Evolutionary conservation across 306 rosid species (phyloP).

Genomic region (Senna tora): DNA sequence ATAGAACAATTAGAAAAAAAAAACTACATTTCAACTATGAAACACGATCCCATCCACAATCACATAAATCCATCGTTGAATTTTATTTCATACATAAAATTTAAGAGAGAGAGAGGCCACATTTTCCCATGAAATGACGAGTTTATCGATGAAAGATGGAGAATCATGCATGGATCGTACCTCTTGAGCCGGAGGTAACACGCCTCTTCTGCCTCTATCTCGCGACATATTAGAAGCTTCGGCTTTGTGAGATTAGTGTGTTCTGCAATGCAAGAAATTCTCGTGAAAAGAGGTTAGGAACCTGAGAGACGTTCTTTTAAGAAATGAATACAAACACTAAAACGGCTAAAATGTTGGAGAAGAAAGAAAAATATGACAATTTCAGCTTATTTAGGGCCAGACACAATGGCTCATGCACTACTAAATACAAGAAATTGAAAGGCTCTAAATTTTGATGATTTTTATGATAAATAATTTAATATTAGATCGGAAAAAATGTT

Average conservation of each 20-base stretch:
- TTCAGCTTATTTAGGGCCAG: background rate
- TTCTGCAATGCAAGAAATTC: constrained; percentile 23
- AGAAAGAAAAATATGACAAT: background rate
- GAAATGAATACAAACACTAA: background rate
- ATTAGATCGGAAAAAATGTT: no score
- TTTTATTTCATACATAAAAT: background rate
- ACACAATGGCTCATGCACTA: background rate
- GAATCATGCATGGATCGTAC: constrained; percentile 28
- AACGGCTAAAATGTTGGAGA: background rate
- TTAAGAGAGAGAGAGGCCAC: background rate
- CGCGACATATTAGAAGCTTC: constrained; percentile 53
- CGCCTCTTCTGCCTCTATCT: constrained; percentile 61
- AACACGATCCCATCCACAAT: background rate
- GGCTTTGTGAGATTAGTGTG: background rate
- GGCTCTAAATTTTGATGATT: background rate
- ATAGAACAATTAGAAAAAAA: background rate
- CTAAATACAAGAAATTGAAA: background rate
- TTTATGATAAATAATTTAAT: no score
- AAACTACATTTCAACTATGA: constrained; percentile 7
- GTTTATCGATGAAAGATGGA: background rate
- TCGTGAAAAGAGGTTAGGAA: no score
- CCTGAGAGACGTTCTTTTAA: background rate
- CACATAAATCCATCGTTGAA: background rate
- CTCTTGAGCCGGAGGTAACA: constrained; percentile 83
- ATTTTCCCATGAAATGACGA: background rate